Evolutionary conservation across 2,329 filamentous ascomycete genomes (phyloP).

Genomic region (Orbilia ellipsospora): DNA sequence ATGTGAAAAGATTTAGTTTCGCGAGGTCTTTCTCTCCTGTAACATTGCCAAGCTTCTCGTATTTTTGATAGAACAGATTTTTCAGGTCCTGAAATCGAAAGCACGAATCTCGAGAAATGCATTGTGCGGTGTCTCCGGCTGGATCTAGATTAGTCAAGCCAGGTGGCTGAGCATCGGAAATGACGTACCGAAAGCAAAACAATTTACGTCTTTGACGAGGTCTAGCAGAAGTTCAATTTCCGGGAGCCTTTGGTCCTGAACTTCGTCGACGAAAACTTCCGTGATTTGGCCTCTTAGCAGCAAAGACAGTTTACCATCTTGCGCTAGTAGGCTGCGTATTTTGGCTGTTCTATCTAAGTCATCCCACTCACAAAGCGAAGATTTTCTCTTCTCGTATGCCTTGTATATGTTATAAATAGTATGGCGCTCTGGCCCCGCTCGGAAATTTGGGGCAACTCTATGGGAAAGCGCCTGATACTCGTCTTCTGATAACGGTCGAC

Average conservation of each 20-base stretch:
- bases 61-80: too few species aligned
- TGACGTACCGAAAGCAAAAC: conserved; percentile 10
- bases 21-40: too few species aligned
- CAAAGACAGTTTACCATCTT: too few species aligned
- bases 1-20: too few species aligned
- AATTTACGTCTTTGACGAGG: conserved; percentile 20
- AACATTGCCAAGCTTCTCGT: too few species aligned
- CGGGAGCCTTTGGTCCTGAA: conserved; percentile 35
- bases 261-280: conserved; percentile 41
- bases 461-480: too few species aligned
- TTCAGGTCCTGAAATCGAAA: too few species aligned
- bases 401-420: conserved; percentile 26
- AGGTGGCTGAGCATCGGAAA: too few species aligned
- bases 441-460: conserved; percentile 6
- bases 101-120: too few species aligned
- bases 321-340: not conserved
- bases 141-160: too few species aligned
- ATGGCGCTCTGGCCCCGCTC: conserved; percentile 9
- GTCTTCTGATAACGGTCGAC: too few species aligned
- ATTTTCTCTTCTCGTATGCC: conserved; percentile 34
- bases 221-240: conserved; percentile 38
- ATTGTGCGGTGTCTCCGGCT: too few species aligned
- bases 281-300: conserved; percentile 17
- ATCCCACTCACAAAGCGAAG: conserved; percentile 30
- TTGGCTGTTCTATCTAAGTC: conserved; percentile 24